Conservation (phyloP, 1,284 basidiomycete species). For the Ustilago tritici region DNA sequence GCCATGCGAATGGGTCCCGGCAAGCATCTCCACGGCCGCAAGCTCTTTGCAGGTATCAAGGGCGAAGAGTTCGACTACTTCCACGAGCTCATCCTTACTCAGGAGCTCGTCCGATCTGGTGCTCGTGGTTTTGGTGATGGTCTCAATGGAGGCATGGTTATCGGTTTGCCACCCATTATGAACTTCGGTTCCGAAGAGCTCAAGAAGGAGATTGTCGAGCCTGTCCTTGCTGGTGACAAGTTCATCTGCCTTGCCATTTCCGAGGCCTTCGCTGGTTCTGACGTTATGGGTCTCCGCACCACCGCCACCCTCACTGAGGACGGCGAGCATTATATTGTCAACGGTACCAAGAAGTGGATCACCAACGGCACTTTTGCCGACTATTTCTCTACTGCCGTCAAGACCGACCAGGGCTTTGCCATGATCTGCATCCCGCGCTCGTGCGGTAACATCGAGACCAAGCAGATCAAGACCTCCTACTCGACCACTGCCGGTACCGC, state of each 20-base stretch:
- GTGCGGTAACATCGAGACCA: slow-evolving; percentile 79
- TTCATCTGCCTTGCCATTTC: slow-evolving; percentile 85
- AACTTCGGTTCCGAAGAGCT: slow-evolving; percentile 85
- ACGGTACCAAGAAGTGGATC: slow-evolving; percentile 79
- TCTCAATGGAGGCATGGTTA: slow-evolving; percentile 71
- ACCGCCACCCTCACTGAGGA: slow-evolving; percentile 85
- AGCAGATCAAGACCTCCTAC: slow-evolving; percentile 77
- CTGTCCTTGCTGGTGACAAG: slow-evolving; percentile 84
- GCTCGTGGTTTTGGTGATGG: slow-evolving; percentile 74
- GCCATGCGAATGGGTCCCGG: slow-evolving; percentile 76
- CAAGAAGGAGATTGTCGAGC: slow-evolving; percentile 82
- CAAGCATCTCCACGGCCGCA: slow-evolving; percentile 82
- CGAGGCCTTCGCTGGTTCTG: slow-evolving; percentile 92
- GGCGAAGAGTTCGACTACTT: slow-evolving; percentile 90
- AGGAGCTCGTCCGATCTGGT: slow-evolving; percentile 83
- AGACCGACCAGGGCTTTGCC: slow-evolving; percentile 80
- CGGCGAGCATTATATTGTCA: slow-evolving; percentile 74
- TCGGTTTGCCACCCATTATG: slow-evolving; percentile 73
- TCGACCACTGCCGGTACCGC: slow-evolving; percentile 75
- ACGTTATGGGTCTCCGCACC: slow-evolving; percentile 78
- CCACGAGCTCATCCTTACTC: slow-evolving; percentile 83
- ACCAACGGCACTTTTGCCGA: slow-evolving; percentile 79
- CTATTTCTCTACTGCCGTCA: slow-evolving; percentile 72
- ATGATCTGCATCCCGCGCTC: slow-evolving; percentile 78
- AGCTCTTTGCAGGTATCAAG: slow-evolving; percentile 84